A percentile compares a stretch with the other conserved stretches of the same genome.
These are phyloP conservation scores for Forsythia suspensa DNA, from an alignment of 257 asterid genomes.

Conservation along the genomic window DNA sequence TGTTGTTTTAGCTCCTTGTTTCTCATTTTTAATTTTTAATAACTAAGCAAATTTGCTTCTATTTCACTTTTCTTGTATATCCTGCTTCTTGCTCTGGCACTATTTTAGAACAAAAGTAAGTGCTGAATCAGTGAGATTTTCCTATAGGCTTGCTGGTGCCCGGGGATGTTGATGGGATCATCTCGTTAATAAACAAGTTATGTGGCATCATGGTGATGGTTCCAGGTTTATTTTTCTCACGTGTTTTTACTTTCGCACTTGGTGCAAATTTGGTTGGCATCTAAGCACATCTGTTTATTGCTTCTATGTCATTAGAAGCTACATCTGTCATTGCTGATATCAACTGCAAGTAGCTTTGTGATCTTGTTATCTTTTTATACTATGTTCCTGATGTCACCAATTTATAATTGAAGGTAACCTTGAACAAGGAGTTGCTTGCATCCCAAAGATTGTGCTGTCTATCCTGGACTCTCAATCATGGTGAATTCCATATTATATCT, in stretches of 20 bases:
- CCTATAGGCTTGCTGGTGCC: conserved; percentile 46
- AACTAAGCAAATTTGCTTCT: conserved; percentile 12
- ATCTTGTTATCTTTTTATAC: not conserved
- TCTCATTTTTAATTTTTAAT: not conserved
- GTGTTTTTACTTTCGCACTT: not conserved
- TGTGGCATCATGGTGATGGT: conserved; percentile 67
- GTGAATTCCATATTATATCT: conserved; percentile 40
- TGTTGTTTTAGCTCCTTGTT: conserved; percentile 12
- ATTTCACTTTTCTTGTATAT: conserved; percentile 1
- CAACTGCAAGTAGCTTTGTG: conserved; percentile 21
- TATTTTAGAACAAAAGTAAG: conserved; percentile 14
- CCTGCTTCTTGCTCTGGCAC: not conserved
- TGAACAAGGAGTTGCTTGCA: conserved; percentile 51
- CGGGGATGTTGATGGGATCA: conserved; percentile 47
- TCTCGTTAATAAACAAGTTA: conserved; percentile 61
- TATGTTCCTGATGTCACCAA: conserved; percentile 23
- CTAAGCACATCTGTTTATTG: conserved; percentile 3
- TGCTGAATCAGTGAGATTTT: conserved; percentile 33
- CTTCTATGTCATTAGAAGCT: conserved; percentile 9
- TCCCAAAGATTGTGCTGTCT: conserved; percentile 48
- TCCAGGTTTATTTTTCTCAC: conserved; percentile 57
- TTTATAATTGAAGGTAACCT: conserved; percentile 53
- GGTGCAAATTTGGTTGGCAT: conserved; percentile 1
- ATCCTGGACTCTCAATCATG: conserved; percentile 65
- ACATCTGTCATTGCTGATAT: conserved; percentile 8